phyloP scores from a whole-genome alignment of 345 rosid species.

The Eucalyptus tenuipes region DNA sequence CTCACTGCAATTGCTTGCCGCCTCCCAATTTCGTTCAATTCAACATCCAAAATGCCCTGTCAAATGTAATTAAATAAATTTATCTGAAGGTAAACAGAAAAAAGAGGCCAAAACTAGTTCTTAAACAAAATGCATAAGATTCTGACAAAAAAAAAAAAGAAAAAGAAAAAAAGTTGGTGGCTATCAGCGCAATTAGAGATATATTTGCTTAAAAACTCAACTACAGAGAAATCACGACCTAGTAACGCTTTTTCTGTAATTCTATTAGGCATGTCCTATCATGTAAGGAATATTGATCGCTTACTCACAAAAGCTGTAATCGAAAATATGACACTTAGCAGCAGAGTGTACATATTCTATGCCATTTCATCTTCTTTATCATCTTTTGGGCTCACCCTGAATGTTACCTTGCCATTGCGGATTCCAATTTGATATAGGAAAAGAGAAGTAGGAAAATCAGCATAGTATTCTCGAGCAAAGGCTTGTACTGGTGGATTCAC shows the following conservation, averaged over 20 bases:
- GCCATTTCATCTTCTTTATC: not conserved
- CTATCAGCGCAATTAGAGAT: not conserved
- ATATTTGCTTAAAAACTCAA: not conserved
- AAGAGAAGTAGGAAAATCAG: not conserved
- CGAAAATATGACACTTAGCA: not conserved
- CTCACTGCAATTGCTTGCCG: slow-evolving; percentile 60
- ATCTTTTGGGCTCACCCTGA: not conserved
- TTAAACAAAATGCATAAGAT: not conserved
- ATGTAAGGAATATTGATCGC: not conserved
- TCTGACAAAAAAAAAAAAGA: too few relatives aligned
- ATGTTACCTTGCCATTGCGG: not conserved
- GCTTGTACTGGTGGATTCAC: not conserved
- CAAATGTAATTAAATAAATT: not conserved
- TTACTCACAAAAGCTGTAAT: not conserved
- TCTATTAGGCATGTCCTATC: not conserved
- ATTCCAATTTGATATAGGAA: not conserved
- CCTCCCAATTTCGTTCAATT: slow-evolving; percentile 65
- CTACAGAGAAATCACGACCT: not conserved
- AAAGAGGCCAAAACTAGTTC: not conserved
- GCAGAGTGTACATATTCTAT: not conserved
- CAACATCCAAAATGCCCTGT: slow-evolving; percentile 82
- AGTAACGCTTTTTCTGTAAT: not conserved
- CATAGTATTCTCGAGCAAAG: not conserved
- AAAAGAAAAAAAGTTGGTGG: not conserved
- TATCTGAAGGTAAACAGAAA: not conserved